Evolutionary conservation across 345 rosid species (phyloP), one percentile per base, ranked within the genome.

Genomic region (Nephelium lappaceum): DNA sequence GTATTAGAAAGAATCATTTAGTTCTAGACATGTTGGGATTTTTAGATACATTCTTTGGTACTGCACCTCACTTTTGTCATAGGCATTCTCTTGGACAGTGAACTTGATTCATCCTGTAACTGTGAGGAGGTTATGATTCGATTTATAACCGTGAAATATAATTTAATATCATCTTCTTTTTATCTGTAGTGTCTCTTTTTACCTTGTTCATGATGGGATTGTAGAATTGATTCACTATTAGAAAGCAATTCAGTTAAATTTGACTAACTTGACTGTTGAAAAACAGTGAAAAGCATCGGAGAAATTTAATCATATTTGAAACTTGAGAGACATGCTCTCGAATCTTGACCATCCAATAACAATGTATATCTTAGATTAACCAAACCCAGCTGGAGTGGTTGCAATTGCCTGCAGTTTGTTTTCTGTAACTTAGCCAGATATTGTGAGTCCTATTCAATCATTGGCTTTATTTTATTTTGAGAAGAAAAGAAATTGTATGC

Each of bases 1-100:
- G 47, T 76, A 68, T 6, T 27, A 39, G 49, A 67, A 27, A 24
- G 24, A 57, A 15, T 73, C 45, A 57, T 63, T 77, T 69, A 70
- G 76, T 69, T 67, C 23, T 62, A 80, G 77, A 55, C 43, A 36
- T n/a, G 15, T 45, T 79, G 58, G 53, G 43, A 27, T 47, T 74
- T 71, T 69, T 58, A 3, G 76, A 47, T 53, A 27, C 23, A 64
- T 70, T 67, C 70, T 58, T 65, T 75, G 71, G 42, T 60, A 57
- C 65, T 67, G 31, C 64, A 61, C 75, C 47, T 60, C 55, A 49
- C 71, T 7, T 62, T 6, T 69, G 71, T 80, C 67, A 62, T 36
- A 53, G 2, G 51, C 23, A 5, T 27, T 49, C 27, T 38, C 23
- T 14, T 47, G 25, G 21, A 38, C 27, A 31, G 36, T 31, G 61